A percentile compares a stretch with the other conserved stretches of the same genome.
These are phyloP conservation scores for Chloropicon primus DNA, from an alignment of 139 green algal genomes.

Conservation along the genomic window DNA sequence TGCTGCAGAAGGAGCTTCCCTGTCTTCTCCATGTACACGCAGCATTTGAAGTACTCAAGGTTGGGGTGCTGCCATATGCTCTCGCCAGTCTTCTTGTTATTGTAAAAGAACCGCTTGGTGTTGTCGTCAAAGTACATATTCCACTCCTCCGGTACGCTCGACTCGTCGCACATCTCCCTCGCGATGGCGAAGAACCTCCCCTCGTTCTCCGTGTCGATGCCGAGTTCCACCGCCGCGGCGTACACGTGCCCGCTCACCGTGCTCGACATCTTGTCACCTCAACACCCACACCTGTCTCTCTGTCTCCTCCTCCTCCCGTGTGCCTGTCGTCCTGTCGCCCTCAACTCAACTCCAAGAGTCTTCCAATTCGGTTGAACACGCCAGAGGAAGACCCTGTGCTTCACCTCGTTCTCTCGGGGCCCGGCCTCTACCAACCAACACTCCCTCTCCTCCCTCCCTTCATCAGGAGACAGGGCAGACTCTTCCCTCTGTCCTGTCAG, in stretches of 20 bases:
- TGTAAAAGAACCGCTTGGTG: not conserved
- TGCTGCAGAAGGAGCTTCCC: constrained; percentile 25
- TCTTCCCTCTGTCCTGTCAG: no score
- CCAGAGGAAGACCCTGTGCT: no score
- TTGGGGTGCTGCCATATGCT: constrained; percentile 32
- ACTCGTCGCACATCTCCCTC: not conserved
- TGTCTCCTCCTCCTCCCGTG: no score
- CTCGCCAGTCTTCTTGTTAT: constrained; percentile 14
- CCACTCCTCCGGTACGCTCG: not conserved
- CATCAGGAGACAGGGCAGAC: no score
- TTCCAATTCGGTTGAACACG: no score
- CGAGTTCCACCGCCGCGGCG: not conserved
- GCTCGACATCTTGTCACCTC: not conserved
- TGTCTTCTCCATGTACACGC: constrained; percentile 47
- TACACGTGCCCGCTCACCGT: not conserved
- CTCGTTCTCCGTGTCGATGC: not conserved
- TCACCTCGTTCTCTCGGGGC: no score
- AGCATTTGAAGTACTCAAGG: constrained; percentile 42
- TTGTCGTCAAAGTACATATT: not conserved
- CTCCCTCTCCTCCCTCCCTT: no score
- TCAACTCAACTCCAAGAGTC: no score
- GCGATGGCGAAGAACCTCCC: not conserved
- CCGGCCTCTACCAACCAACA: no score
- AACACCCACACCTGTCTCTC: no score
- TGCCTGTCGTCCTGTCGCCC: no score